Conservation (phyloP, 345 rosid genomes). For the Hypericum perforatum region DNA sequence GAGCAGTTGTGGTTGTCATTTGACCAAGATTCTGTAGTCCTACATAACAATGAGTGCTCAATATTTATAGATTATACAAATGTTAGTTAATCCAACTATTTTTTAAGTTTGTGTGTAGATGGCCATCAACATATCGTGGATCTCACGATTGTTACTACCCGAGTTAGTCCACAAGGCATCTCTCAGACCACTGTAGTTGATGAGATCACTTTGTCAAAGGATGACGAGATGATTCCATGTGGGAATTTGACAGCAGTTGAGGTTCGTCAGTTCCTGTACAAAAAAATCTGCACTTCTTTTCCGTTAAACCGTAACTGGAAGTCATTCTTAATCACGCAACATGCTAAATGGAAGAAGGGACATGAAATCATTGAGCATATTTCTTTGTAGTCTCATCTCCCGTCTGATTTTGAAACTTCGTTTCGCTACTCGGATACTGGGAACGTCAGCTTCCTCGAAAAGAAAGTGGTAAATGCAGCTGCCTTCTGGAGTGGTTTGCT, state of each 20-base stretch:
- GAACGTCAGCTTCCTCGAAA: slow-evolving; percentile 93
- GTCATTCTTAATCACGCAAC: too few species aligned
- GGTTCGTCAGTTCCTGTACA: slow-evolving; percentile 27
- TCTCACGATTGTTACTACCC: slow-evolving; percentile 65
- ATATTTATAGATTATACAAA: too few species aligned
- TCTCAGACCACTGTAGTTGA: slow-evolving; percentile 25
- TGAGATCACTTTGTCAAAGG: slow-evolving; percentile 33
- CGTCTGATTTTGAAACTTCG: neutral
- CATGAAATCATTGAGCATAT: neutral
- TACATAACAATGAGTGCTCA: slow-evolving; percentile 68
- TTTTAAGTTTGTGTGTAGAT: slow-evolving; percentile 76
- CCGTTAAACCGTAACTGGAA: too few species aligned
- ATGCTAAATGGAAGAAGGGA: too few species aligned
- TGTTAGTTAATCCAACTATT: slow-evolving; percentile 23
- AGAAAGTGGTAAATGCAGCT: slow-evolving; percentile 48
- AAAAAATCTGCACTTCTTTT: too few species aligned
- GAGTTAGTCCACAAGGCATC: slow-evolving; percentile 23
- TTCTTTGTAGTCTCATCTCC: neutral
- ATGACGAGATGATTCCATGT: slow-evolving; percentile 59
- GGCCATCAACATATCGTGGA: slow-evolving; percentile 34
- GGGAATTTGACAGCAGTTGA: slow-evolving; percentile 56
- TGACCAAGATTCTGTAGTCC: slow-evolving; percentile 50
- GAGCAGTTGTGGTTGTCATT: slow-evolving; percentile 88
- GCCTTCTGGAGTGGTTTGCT: slow-evolving; percentile 90
- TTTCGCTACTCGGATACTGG: slow-evolving; percentile 40